These are phyloP conservation scores for Chlorella sp. DNA, from an alignment of 139 green algal genomes.

Conservation along the genomic window DNA sequence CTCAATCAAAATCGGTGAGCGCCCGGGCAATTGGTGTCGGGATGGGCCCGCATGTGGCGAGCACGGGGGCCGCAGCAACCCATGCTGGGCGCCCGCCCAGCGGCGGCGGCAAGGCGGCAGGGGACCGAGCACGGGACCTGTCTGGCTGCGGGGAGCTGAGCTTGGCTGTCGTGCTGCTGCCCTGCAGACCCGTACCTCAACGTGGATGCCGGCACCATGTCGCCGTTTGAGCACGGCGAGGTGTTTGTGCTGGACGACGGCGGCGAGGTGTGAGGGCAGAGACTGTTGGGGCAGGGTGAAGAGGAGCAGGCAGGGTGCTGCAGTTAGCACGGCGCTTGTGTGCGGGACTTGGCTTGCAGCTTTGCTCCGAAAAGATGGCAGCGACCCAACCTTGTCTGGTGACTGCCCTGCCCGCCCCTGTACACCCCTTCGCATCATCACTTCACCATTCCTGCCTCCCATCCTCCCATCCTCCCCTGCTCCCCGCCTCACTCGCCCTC, in stretches of 20 bases:
- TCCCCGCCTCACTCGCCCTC: neutral
- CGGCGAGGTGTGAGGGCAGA: constrained; percentile 79
- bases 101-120: neutral
- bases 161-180: neutral
- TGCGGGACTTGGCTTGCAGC: no score
- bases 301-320: neutral
- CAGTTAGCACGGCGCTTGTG: neutral
- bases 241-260: constrained; percentile 99
- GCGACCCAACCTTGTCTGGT: no score
- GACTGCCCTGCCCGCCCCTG: no score
- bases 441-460: no score
- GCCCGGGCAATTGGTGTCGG: neutral
- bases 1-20: constrained; percentile 93
- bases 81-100: neutral
- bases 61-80: neutral
- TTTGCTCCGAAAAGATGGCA: no score
- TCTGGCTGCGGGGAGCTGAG: no score
- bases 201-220: constrained; percentile 99
- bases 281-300: neutral
- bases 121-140: neutral
- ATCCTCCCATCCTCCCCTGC: neutral
- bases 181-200: constrained; percentile 98
- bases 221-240: constrained; percentile 99
- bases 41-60: neutral
- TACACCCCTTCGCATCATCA: no score